phyloP scores from a whole-genome alignment of 2,329 filamentous ascomycete species.

The Hypoxylon sp. region DNA sequence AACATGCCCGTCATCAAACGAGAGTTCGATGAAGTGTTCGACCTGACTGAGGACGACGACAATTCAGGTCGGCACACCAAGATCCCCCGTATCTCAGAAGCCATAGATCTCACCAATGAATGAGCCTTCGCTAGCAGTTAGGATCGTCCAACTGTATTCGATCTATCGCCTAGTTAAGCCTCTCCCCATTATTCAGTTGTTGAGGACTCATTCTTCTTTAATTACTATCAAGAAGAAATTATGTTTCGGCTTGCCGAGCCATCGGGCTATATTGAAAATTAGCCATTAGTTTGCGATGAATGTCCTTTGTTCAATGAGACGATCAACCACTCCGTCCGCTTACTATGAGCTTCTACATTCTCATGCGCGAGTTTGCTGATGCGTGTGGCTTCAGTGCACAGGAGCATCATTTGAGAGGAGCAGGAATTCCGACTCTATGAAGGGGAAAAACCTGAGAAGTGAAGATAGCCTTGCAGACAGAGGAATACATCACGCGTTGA shows the following conservation, averaged over 20 bases:
- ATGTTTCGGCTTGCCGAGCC: neutral
- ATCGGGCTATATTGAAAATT: neutral
- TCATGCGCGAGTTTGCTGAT: neutral
- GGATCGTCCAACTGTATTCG: neutral
- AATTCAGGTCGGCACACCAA: neutral
- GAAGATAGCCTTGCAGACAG: neutral
- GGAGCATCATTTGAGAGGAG: neutral
- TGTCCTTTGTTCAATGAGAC: neutral
- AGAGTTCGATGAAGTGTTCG: slow-evolving; percentile 45
- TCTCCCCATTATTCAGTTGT: too few species aligned
- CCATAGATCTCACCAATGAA: slow-evolving; percentile 47
- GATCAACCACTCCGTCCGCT: neutral
- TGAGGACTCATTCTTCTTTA: too few species aligned
- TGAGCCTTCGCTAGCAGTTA: neutral
- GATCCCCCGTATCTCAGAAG: slow-evolving; percentile 12
- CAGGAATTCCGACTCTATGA: neutral
- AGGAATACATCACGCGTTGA: neutral
- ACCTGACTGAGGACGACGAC: slow-evolving; percentile 41
- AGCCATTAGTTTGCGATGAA: neutral
- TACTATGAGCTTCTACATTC: neutral
- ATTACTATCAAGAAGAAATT: neutral
- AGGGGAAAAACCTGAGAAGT: neutral
- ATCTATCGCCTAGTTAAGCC: neutral
- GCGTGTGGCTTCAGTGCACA: neutral
- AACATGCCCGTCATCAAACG: slow-evolving; percentile 45